Percentiles rank a stretch among this genome's conserved stretches.
Evolutionary conservation across 306 rosid genomes (phyloP).

Genomic region (Cercis canadensis): DNA sequence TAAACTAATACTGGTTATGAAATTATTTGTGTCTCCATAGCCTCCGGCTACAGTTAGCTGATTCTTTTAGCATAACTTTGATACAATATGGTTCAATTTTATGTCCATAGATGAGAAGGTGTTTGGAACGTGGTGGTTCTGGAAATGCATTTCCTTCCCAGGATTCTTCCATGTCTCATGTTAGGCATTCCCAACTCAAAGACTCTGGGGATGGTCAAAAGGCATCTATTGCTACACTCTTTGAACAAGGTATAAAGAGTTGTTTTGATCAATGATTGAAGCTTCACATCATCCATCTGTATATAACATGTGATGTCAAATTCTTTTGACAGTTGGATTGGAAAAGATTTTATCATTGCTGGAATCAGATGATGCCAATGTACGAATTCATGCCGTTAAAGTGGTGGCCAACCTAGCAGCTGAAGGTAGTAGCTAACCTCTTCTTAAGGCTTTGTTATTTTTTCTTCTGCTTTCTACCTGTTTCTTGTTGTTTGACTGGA

Average conservation of each 20-base stretch:
- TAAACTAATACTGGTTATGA: slow-evolving; percentile 16
- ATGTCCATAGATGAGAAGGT: slow-evolving; percentile 73
- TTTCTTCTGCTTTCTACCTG: slow-evolving; percentile 25
- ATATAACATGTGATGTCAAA: slow-evolving; percentile 24
- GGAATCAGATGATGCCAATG: slow-evolving; percentile 95
- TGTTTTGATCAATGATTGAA: slow-evolving; percentile 24
- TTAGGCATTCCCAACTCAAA: slow-evolving; percentile 67
- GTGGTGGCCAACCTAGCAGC: slow-evolving; percentile 98
- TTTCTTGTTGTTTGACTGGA: slow-evolving; percentile 10
- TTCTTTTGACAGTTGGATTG: slow-evolving; percentile 76
- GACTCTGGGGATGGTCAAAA: slow-evolving; percentile 66
- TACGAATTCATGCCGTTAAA: slow-evolving; percentile 96
- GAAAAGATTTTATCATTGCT: slow-evolving; percentile 88
- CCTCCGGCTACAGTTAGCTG: slow-evolving; percentile 26
- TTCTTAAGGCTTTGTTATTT: slow-evolving; percentile 19
- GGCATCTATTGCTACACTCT: slow-evolving; percentile 74
- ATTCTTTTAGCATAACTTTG: slow-evolving; percentile 21
- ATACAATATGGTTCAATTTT: slow-evolving; percentile 27
- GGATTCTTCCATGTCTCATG: slow-evolving; percentile 72
- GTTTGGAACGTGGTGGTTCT: slow-evolving; percentile 66
- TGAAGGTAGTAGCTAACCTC: slow-evolving; percentile 67
- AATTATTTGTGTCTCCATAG: slow-evolving; percentile 25
- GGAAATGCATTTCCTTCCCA: slow-evolving; percentile 58
- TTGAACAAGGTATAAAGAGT: slow-evolving; percentile 77
- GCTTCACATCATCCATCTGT: slow-evolving; percentile 27